Evolutionary conservation across 2,329 filamentous ascomycete species (phyloP), one percentile per base, ranked within the genome.

Genomic region (Myriosclerotinia scirpicola): DNA sequence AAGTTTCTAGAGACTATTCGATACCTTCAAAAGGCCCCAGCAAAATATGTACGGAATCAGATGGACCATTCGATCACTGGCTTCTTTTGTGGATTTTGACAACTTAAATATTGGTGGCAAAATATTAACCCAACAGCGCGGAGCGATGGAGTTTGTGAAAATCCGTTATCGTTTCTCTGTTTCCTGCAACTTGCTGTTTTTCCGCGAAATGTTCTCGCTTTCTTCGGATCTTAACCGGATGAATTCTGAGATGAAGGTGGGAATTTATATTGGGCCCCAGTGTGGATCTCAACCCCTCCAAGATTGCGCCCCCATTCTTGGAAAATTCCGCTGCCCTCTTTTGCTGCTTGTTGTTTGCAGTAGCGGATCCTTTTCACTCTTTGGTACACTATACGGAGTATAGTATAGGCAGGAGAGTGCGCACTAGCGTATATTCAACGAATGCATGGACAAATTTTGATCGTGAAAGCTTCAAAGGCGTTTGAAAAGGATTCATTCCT

Each of bases 381-480:
- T 15, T 58, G 58, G 44, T 60, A 48, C 34, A 50, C 34, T 44
- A 34, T 2, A 34, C 5, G 5, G 2, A 34, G 38, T 44, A 44
- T 4, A 15, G 22, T 58, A 50, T 38, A 38, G 58, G 42, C 20
- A 50, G 42, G 34, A 36, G 44, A 48, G 30, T 38, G 42, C 14
- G 12, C 22, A 22, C 42, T 48, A 60, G 42, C 30, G 30, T 60
- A n/a, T 58, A 12, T 22, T 48, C 50, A 61, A 30, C 5, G 30
- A 38, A 40, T 61, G 58, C 58, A 61, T 50, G 38, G 58, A 61
- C 58, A 20, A 38, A 50, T 17, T 40, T 50, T 26, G 44, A 52
- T 61, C 54, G 38, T 52, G 34, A 60, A 60, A 65, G 46, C 63
- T 60, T 53, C 54, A 64, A 52, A 44, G 38, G 63, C 36, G 44